Evolutionary conservation across 2,329 filamentous ascomycete species (phyloP).

Genomic region (Canariomyces notabilis): DNA sequence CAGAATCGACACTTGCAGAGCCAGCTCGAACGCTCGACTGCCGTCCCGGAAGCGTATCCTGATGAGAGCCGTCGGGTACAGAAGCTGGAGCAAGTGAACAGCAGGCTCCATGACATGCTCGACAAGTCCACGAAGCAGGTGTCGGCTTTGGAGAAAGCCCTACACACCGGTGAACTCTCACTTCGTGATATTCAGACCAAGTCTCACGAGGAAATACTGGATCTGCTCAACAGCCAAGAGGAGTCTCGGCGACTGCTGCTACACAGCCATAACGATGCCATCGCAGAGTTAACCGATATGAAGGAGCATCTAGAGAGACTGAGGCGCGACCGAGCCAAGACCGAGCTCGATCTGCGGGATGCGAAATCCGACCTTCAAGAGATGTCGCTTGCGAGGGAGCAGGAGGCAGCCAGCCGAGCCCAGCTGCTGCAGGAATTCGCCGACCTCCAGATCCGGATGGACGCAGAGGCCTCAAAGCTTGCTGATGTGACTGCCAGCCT

Average conservation of each 20-base stretch:
- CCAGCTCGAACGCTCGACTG: constrained; percentile 68
- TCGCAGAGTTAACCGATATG: constrained; percentile 79
- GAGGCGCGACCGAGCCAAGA: constrained; percentile 69
- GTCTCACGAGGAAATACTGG: constrained; percentile 89
- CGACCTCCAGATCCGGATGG: constrained; percentile 87
- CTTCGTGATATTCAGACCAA: constrained; percentile 87
- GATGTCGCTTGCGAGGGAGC: constrained; percentile 70
- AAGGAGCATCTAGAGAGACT: constrained; percentile 84
- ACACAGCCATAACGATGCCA: constrained; percentile 77
- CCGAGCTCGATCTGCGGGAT: constrained; percentile 86
- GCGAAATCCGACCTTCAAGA: constrained; percentile 78
- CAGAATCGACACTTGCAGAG: constrained; percentile 88
- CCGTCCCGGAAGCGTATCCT: constrained; percentile 53
- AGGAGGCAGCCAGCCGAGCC: constrained; percentile 80
- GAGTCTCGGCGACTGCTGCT: constrained; percentile 77
- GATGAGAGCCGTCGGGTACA: constrained; percentile 80
- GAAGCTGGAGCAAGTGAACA: constrained; percentile 89
- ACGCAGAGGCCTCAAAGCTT: constrained; percentile 80
- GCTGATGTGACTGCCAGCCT: constrained; percentile 80
- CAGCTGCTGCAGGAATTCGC: constrained; percentile 89
- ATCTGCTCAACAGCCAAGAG: constrained; percentile 89
- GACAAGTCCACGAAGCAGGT: constrained; percentile 93
- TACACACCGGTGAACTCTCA: constrained; percentile 81
- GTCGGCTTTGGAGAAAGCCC: constrained; percentile 78
- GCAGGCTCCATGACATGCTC: constrained; percentile 84